Evolutionary conservation across 768 basidiomycete species (phyloP).

Genomic region (Cyclocybe cylindracea): DNA sequence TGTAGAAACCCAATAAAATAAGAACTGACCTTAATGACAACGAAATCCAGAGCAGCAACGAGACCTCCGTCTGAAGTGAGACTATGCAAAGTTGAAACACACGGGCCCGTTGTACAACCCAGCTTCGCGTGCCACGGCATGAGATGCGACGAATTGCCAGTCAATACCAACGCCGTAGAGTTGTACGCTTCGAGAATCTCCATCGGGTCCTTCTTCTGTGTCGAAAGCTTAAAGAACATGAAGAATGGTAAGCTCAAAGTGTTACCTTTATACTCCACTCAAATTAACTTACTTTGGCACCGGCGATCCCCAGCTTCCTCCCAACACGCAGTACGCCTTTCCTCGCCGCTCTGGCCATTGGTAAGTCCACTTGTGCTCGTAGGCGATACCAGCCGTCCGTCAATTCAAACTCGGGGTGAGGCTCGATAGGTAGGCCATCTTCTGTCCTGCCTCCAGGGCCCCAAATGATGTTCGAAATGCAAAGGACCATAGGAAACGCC

Average conservation of each 20-base stretch:
- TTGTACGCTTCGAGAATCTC: conserved; percentile 84
- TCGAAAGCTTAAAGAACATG: conserved; percentile 51
- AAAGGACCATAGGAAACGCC: conserved; percentile 80
- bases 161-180: conserved; percentile 62
- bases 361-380: conserved; percentile 71
- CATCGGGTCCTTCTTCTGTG: conserved; percentile 71
- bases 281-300: conserved; percentile 67
- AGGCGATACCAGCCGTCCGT: conserved; percentile 98
- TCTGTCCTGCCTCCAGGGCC: conserved; percentile 36
- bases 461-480: conserved; percentile 75
- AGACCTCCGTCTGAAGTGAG: conserved; percentile 81
- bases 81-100: conserved; percentile 75
- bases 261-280: neutral
- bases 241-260: neutral
- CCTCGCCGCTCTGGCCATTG: conserved; percentile 68
- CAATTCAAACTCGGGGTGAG: conserved; percentile 75
- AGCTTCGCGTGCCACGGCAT: conserved; percentile 88
- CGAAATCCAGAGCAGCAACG: conserved; percentile 73
- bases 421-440: conserved; percentile 34
- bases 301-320: conserved; percentile 78
- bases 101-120: conserved; percentile 70
- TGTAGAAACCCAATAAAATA: neutral
- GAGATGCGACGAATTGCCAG: conserved; percentile 85
- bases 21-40: conserved; percentile 59
- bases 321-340: conserved; percentile 72